phyloP scores from a whole-genome alignment of 2,329 filamentous ascomycete genomes.

The Cytospora piceicola region DNA sequence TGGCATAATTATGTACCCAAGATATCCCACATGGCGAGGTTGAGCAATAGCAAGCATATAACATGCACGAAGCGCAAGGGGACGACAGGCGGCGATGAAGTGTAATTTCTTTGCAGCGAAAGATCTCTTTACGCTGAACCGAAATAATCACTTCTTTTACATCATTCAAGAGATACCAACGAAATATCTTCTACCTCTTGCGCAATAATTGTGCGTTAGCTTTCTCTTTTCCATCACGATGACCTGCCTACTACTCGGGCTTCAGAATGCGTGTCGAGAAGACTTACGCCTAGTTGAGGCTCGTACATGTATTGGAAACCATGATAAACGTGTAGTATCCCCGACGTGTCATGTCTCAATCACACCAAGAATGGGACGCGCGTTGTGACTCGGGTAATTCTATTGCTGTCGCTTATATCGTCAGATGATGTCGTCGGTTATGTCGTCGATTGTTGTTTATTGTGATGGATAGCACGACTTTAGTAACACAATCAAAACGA shows the following conservation, averaged over 20 bases:
- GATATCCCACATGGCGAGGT: conserved; percentile 2
- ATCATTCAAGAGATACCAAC: neutral
- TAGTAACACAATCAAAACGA: too few species aligned
- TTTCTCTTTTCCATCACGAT: neutral
- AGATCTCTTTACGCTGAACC: neutral
- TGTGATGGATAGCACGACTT: too few species aligned
- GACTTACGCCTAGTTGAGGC: neutral
- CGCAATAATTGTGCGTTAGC: neutral
- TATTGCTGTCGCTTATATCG: too few species aligned
- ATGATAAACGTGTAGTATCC: neutral
- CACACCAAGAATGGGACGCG: too few species aligned
- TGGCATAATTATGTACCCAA: neutral
- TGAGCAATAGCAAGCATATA: neutral
- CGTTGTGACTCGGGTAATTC: too few species aligned
- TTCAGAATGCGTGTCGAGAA: neutral
- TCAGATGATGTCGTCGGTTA: too few species aligned
- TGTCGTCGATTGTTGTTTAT: too few species aligned
- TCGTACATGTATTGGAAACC: neutral
- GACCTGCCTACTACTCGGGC: neutral
- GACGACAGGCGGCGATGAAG: neutral
- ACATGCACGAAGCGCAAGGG: neutral
- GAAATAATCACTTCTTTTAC: neutral
- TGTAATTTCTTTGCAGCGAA: neutral
- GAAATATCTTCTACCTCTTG: neutral
- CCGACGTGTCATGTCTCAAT: too few species aligned